These are phyloP conservation scores for Margaritispora aquatica DNA, from an alignment of 495 filamentous ascomycete genomes.

Conservation along the genomic window DNA sequence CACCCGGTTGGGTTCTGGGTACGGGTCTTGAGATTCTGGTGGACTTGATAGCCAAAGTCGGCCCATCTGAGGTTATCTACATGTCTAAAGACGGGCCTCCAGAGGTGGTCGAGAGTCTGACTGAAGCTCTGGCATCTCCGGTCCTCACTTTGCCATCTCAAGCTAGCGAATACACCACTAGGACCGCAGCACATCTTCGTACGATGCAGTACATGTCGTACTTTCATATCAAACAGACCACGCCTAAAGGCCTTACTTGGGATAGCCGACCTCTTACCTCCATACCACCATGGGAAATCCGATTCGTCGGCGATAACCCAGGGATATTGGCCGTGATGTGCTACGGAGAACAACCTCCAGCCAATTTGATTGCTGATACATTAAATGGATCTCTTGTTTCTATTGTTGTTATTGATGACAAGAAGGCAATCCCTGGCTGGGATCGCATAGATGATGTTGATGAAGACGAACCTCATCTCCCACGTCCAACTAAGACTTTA, in stretches of 20 bases:
- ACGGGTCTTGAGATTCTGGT: slow-evolving; percentile 64
- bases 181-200: slow-evolving; percentile 62
- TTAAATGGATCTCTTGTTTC: slow-evolving; percentile 24
- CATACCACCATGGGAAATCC: slow-evolving; percentile 23
- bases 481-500: neutral
- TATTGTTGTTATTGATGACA: slow-evolving; percentile 24
- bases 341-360: slow-evolving; percentile 24
- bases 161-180: slow-evolving; percentile 52
- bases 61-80: slow-evolving; percentile 60
- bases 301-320: slow-evolving; percentile 17
- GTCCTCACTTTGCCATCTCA: slow-evolving; percentile 51
- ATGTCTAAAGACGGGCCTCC: slow-evolving; percentile 64
- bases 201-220: slow-evolving; percentile 33
- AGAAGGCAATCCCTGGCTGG: slow-evolving; percentile 21
- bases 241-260: slow-evolving; percentile 10
- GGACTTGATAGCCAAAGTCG: slow-evolving; percentile 47
- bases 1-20: slow-evolving; percentile 77
- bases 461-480: neutral
- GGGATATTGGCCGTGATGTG: slow-evolving; percentile 23
- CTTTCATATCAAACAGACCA: slow-evolving; percentile 16
- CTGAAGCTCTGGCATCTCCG: slow-evolving; percentile 27
- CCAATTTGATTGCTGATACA: slow-evolving; percentile 17
- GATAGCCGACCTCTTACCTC: slow-evolving; percentile 16
- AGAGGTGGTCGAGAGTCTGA: slow-evolving; percentile 56
- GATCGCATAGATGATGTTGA: neutral